These are phyloP conservation scores for Blastobotrys terrestris DNA, from an alignment of 805 yeast genomes.

Conservation along the genomic window DNA sequence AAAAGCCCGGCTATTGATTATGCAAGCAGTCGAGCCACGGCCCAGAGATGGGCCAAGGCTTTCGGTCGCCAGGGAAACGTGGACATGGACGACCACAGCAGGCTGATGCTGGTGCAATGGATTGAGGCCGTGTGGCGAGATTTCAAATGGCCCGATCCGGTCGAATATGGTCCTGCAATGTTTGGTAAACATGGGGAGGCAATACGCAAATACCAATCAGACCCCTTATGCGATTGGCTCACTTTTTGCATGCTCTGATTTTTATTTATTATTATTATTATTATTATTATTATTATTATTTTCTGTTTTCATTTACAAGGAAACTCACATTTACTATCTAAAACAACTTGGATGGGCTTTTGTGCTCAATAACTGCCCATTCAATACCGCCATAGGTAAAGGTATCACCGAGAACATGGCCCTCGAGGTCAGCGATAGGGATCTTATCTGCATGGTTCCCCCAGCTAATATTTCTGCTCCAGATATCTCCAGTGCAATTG, in stretches of 20 bases:
- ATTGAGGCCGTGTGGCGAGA: constrained; percentile 4
- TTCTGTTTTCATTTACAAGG: too few relatives aligned
- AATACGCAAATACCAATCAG: not conserved
- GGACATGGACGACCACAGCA: constrained; percentile 3
- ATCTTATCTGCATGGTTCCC: constrained; percentile 3
- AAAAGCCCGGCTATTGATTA: not conserved
- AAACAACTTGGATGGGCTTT: not conserved
- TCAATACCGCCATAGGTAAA: not conserved
- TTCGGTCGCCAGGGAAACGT: constrained; percentile 2
- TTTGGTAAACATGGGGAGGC: not conserved
- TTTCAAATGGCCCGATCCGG: constrained; percentile 2
- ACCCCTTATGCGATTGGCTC: constrained; percentile 3
- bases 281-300: too few relatives aligned
- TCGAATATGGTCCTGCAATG: not conserved
- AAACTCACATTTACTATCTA: too few relatives aligned
- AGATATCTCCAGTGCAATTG: not conserved
- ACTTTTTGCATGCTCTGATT: not conserved
- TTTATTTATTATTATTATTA: too few relatives aligned
- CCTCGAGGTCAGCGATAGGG: not conserved
- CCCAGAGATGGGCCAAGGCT: not conserved
- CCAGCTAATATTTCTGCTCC: not conserved
- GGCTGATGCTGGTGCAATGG: not conserved
- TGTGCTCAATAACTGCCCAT: constrained; percentile 7
- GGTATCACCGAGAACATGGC: constrained; percentile 4
- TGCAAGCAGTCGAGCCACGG: not conserved